Base-by-base conservation (phyloP, 1,139 yeast genomes). In the Eremothecium sinecaudum region DNA sequence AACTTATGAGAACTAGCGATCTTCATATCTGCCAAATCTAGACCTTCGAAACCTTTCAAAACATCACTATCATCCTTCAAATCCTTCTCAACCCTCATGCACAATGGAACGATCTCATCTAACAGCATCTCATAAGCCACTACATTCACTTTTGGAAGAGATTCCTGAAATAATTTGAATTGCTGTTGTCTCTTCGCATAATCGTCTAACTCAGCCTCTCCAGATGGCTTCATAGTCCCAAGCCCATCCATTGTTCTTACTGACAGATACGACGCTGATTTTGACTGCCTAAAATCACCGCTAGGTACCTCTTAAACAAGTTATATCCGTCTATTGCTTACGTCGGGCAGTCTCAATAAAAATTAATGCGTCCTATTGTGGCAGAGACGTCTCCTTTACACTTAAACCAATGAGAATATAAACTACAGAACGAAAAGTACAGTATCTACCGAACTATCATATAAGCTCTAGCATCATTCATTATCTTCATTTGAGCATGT, bases 31-130 rank as follows among this genome's bases (percentile, higher is more conserved):
- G 34, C 18, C 36, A 31, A 6, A 34, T 33, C 18, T 11, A 38
- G 31, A 31, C 36, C 33, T 28, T 35, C 35, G 31, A 43, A 27
- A 36, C 42, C 35, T 47, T 45, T 28, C 60, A 48, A 38, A 51
- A 51, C 33, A 12, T 23, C 25, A 12, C 25, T 23, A 8, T 23
- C 25, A 23, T 9, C 14, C 5, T 28, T 33, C 22, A 43, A 20
- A 9, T 38, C 38, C 12, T 41, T 42, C 35, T 53, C 53, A 3
- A 51, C 43, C 6, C 42, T 33, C 36, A 79, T 67, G 1, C 84
- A 72, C 24, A 79, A 59, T 8, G 94, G 92, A 1, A 83, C 75
- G 28, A 80, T 60, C 56, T 84, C 94, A 51, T 77, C 81, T 18
- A 86, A 59, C 18, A 84, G 69, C 41, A 75, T 67, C 28, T 48